Evolutionary conservation across 1,284 basidiomycete genomes (phyloP), one percentile per base, ranked within the genome.

Genomic region (Cryptococcus amylolentus): DNA sequence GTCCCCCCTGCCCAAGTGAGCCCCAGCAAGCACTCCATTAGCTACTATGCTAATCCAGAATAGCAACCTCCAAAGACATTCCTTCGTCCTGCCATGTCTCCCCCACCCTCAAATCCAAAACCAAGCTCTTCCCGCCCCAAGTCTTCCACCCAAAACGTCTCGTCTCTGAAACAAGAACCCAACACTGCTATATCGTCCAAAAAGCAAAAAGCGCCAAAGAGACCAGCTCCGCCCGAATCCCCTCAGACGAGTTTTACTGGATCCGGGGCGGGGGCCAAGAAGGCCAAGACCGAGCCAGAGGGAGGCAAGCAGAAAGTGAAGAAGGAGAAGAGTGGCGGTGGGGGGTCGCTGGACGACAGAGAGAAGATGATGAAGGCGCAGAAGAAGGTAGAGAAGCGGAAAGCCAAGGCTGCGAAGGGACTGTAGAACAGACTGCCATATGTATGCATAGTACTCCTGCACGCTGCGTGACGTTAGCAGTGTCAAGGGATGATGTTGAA

Each of bases 381-480:
- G 46, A 57, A 57, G 53, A 61, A 65, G 53, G 55, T 53, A 43
- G 55, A 55, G 43, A 57, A 60, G 49, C 41, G 41, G 20, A 54
- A 49, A 23, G 56, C 54, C 14, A 50, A 51, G 45, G 31, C 14
- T n/a, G 49, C 16, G 38, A 40, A 51, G 26, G 31, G 52, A 52
- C 44, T 48, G 42, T 54, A 42, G 41, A 42, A 13, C 5, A 35
- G 7, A 35, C 1, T 35, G 31, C 6, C 1, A 10, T 35, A 8
- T 35, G 31, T 35, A 35, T 35, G 31, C 31, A 35, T 35, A 35
- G 6, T 35, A 10, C 31, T 10, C 6, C 1, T 8, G 3, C 31
- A 4, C 31, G 31, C 10, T 10, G 31, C 10, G 7, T 35, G 31
- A 35, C 31, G 31, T 10, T 35, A 10, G 31, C 31, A 10, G 31